Evolutionary conservation across 768 basidiomycete genomes (phyloP).

Genomic region (Phaeolepiota aurea): DNA sequence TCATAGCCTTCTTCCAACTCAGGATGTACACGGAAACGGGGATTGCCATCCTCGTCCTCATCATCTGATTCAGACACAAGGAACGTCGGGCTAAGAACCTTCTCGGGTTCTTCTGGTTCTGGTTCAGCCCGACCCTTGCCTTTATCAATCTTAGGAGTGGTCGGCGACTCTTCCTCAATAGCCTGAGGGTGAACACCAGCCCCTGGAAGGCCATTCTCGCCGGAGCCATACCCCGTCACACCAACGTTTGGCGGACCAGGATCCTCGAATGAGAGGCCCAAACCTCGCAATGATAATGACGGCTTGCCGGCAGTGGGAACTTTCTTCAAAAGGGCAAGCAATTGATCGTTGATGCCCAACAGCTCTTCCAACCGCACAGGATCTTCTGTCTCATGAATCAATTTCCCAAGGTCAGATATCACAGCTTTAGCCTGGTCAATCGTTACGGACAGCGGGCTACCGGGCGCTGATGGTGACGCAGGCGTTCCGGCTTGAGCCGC

Average conservation of each 20-base stretch:
- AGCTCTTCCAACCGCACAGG: conserved; percentile 58
- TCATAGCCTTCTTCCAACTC: conserved; percentile 24
- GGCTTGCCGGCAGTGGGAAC: conserved; percentile 29
- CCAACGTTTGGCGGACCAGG: neutral
- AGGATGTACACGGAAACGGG: conserved; percentile 22
- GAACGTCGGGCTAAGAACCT: conserved; percentile 63
- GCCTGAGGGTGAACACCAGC: conserved; percentile 13
- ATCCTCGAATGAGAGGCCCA: conserved; percentile 31
- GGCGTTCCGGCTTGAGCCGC: conserved; percentile 7
- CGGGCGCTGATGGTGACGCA: too few relatives aligned
- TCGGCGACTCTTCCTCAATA: conserved; percentile 27
- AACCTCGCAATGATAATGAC: conserved; percentile 32
- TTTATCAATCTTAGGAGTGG: conserved; percentile 67
- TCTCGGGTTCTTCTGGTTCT: conserved; percentile 59
- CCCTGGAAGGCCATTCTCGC: neutral
- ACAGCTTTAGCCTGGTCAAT: conserved; percentile 41
- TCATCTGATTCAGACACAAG: conserved; percentile 35
- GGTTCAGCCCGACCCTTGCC: conserved; percentile 70
- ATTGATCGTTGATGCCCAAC: conserved; percentile 61
- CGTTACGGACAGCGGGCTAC: conserved; percentile 23
- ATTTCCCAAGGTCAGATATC: conserved; percentile 38
- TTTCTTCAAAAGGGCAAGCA: conserved; percentile 48
- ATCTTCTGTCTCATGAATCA: conserved; percentile 51
- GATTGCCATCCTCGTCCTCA: conserved; percentile 37
- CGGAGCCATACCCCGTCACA: conserved; percentile 4